A percentile compares a stretch with the other conserved stretches of the same genome.
Conservation (phyloP, 306 rosid genomes). For the Medicago lupulina region DNA sequence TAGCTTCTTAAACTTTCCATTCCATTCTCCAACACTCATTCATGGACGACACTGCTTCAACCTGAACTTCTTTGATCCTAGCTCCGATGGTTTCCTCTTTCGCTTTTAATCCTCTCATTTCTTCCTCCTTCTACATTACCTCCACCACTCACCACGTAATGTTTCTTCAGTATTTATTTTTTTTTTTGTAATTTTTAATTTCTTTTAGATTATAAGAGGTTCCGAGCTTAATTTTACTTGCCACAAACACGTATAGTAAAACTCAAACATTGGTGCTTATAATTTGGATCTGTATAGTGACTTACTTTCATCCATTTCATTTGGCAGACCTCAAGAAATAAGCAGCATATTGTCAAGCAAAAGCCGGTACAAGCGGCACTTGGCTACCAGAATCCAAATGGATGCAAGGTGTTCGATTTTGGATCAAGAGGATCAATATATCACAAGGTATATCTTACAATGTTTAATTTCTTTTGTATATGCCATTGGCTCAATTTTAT, state of each 20-base stretch:
- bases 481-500: constrained; percentile 3
- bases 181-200: not conserved
- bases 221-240: not conserved
- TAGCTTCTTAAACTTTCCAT: not conserved
- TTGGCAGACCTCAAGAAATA: constrained; percentile 53
- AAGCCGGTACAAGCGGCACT: constrained; percentile 37
- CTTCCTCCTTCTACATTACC: constrained; percentile 32
- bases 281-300: constrained; percentile 13
- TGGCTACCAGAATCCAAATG: constrained; percentile 47
- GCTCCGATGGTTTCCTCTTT: constrained; percentile 48
- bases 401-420: constrained; percentile 40
- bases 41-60: not conserved
- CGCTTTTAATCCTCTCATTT: constrained; percentile 38
- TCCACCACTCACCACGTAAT: constrained; percentile 18
- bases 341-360: constrained; percentile 41
- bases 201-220: too few relatives aligned
- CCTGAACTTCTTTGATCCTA: constrained; percentile 5
- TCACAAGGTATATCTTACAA: constrained; percentile 50
- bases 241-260: constrained; percentile 20
- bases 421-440: constrained; percentile 44
- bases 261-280: constrained; percentile 7
- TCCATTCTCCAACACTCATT: not conserved
- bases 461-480: constrained; percentile 30
- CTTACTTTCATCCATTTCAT: constrained; percentile 14
- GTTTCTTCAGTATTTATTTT: not conserved